Evolutionary conservation across 202 grass and related monocot species (phyloP).

Genomic region (Carex sylvatica): DNA sequence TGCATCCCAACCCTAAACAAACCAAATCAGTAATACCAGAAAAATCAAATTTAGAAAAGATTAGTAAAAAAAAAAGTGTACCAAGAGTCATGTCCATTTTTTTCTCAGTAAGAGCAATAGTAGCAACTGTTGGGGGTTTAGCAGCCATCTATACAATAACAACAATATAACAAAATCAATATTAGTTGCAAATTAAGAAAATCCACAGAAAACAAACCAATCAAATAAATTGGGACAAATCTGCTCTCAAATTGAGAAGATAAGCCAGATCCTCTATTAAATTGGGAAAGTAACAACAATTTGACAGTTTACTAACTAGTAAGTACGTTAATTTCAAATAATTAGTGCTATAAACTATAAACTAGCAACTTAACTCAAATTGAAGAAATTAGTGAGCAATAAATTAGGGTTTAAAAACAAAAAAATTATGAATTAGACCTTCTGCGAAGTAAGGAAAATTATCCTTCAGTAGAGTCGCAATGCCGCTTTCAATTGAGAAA

Average conservation of each 20-base stretch:
- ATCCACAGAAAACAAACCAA: not conserved
- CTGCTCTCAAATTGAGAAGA: not conserved
- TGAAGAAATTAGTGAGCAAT: not conserved
- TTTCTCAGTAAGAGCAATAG: slow-evolving; percentile 92
- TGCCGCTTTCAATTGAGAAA: not conserved
- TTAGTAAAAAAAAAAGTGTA: slow-evolving; percentile 30
- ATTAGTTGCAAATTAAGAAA: not conserved
- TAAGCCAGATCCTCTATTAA: not conserved
- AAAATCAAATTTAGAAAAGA: too few species aligned
- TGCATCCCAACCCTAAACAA: too few species aligned
- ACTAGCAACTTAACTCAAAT: not conserved
- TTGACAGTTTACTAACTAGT: not conserved
- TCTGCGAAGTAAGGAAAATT: not conserved
- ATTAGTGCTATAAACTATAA: not conserved
- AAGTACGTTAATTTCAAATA: not conserved
- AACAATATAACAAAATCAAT: slow-evolving; percentile 46
- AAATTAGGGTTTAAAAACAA: not conserved
- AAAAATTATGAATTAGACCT: not conserved
- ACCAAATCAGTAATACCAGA: too few species aligned
- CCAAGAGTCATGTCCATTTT: slow-evolving; percentile 98
- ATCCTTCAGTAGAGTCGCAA: not conserved
- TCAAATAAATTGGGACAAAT: not conserved
- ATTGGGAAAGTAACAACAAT: not conserved
- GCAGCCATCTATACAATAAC: slow-evolving; percentile 73
- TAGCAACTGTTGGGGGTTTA: slow-evolving; percentile 52